These are phyloP conservation scores for Daldinia caldariorum DNA, from an alignment of 495 filamentous ascomycete genomes.

Conservation along the genomic window DNA sequence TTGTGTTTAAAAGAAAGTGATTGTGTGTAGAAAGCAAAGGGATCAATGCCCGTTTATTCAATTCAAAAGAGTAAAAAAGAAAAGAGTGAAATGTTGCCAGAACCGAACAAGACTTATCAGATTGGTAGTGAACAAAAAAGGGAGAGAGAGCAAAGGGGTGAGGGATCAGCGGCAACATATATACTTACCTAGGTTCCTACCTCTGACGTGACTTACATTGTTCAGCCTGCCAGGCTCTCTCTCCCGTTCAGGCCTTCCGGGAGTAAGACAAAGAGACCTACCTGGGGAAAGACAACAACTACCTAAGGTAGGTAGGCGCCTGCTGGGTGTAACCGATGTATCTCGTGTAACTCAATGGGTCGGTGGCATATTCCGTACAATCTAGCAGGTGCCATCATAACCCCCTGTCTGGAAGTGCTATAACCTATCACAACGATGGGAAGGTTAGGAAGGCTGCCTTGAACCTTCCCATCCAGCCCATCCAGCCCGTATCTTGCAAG, in stretches of 20 bases:
- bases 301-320: constrained; percentile 6
- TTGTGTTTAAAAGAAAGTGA: constrained; percentile 38
- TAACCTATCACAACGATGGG: neutral
- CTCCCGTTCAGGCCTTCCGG: neutral
- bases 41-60: constrained; percentile 15
- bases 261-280: constrained; percentile 33
- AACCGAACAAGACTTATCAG: constrained; percentile 24
- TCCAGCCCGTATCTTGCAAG: constrained; percentile 27
- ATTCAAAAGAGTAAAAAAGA: constrained; percentile 24
- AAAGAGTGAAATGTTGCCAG: constrained; percentile 37
- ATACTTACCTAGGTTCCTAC: constrained; percentile 10
- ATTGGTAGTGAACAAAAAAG: constrained; percentile 10
- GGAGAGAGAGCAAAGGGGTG: neutral
- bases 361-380: constrained; percentile 9
- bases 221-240: too few relatives aligned
- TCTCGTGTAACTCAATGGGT: constrained; percentile 11
- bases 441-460: constrained; percentile 5
- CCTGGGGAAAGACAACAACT: too few relatives aligned
- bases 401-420: constrained; percentile 24
- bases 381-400: constrained; percentile 4
- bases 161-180: constrained; percentile 28
- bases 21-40: constrained; percentile 29
- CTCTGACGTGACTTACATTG: too few relatives aligned
- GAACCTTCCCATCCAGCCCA: constrained; percentile 22
- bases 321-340: constrained; percentile 18